Evolutionary conservation across 179 eudicot species (phyloP), one percentile per base, ranked within the genome.

Genomic region (Sideroxylon spinosum): DNA sequence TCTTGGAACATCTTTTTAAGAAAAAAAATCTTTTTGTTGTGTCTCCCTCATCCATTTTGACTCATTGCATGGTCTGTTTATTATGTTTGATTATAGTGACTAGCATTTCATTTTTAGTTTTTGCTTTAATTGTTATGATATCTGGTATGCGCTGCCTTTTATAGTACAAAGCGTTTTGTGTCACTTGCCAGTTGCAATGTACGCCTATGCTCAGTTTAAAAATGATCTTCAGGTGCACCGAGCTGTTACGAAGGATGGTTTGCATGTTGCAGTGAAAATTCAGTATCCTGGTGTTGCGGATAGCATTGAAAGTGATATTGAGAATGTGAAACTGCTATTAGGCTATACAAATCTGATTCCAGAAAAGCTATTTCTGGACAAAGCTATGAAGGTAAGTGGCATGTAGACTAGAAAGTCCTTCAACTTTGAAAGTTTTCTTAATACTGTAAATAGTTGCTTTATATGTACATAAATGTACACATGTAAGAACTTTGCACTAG

Each of bases 231-330:
- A 95, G 98, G 99, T 95, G 78, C 99, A 95, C 72, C 84, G 80
- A 80, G 99, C 96, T 78, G 93, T 92, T 75, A 90, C 90, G 53
- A 88, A 87, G 77, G 93, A 92, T 86, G 98, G 95, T 61, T 44
- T 89, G 86, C 84, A 88, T 61, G 96, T 93, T 73, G 98, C 99
- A 29, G 89, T 95, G 84, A 95, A 95, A 81, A 95, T 95, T 82
- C 99, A 95, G 79, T 95, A 95, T 74, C 99, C 99, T 61, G 99
- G 99, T 68, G 98, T 95, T 68, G 99, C 99, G 48, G 93, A 92
- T 83, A 95, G 99, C 88, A 93, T 95, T 80, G 98, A 91, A 78
- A 95, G 99, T 87, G 99, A 95, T 85, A 93, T 95, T 83, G 93
- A 95, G 77, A 95, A 95, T 81, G 92, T 95, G 76, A 95, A 91